Evolutionary conservation across 2,329 filamentous ascomycete genomes (phyloP), one percentile per base, ranked within the genome.

Genomic region (Lachnellula hyalina): DNA sequence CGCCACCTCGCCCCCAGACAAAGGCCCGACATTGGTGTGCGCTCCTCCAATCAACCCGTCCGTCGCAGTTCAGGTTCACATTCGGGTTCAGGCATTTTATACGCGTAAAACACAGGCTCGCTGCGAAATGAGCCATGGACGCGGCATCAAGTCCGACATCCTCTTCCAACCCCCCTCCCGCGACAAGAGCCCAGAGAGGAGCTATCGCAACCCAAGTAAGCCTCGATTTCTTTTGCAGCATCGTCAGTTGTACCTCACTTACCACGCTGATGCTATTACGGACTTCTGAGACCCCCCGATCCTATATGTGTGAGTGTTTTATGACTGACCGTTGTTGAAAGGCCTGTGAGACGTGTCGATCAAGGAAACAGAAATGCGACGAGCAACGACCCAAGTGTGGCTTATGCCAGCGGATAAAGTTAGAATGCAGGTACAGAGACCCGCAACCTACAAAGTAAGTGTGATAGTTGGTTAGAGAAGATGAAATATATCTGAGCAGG

Each of bases 321-420:
- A 32, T 34, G 47, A 50, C 54, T 58, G 40, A 57, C 49, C 21
- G 53, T n/a, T 51, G 21, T 19, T 55, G 52, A 15, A 64, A 77
- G 73, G 81, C 81, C 19, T 84, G 81, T 70, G 79, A 84, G 62
- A 82, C 76, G 32, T 84, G 81, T 67, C 76, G 81, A 48, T 71
- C 68, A 49, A 79, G 83, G 61, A 86, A 86, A 69, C 82, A 84
- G 61, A 82, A 79, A 72, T 86, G 83, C 69, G 82, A 85, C 66
- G 83, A 86, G 66, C 73, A 77, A 63, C 73, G 81, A 53, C 83
- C 83, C 17, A 82, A 80, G 68, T 86, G 83, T 66, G 73, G 78
- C 53, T 77, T 80, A 15, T 86, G 83, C 67, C 72, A 76, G 56
- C 76, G 77, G 58, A 77, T 83, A 63, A 76, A 78, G 63, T 74